A percentile compares a stretch with the other conserved stretches of the same genome.
These are phyloP conservation scores for Trichophyton benhamiae DNA, from an alignment of 2,329 filamentous ascomycete genomes.

Conservation along the genomic window DNA sequence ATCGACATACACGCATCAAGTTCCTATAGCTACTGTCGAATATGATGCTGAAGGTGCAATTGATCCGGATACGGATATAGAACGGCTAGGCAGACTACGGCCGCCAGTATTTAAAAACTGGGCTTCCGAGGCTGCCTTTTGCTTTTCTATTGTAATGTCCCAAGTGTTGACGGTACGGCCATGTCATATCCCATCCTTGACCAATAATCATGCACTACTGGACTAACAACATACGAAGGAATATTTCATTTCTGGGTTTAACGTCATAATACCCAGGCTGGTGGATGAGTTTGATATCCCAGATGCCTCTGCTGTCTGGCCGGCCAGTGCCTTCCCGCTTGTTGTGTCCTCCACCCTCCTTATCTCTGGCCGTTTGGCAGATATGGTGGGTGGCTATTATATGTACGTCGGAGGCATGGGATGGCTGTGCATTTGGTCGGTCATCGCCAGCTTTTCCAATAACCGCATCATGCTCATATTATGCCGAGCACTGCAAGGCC, in stretches of 20 bases:
- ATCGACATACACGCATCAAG: neutral
- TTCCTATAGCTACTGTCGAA: neutral
- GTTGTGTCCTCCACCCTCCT: constrained; percentile 38
- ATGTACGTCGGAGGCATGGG: constrained; percentile 51
- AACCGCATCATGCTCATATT: constrained; percentile 59
- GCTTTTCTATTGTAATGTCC: constrained; percentile 49
- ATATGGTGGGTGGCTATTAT: constrained; percentile 52
- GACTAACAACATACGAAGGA: constrained; percentile 36
- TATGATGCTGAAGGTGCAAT: neutral
- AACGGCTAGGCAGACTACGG: constrained; percentile 50
- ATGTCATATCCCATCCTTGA: neutral
- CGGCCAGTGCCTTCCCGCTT: constrained; percentile 40
- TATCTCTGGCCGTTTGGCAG: constrained; percentile 43
- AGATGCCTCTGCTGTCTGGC: constrained; percentile 47
- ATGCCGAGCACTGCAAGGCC: constrained; percentile 60
- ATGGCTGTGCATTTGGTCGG: constrained; percentile 56
- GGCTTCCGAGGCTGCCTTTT: constrained; percentile 50
- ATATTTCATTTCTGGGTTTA: constrained; percentile 67
- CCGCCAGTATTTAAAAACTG: constrained; percentile 44
- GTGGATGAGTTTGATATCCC: constrained; percentile 52
- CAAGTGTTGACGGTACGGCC: constrained; percentile 47
- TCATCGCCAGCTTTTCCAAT: constrained; percentile 57
- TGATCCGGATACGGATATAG: constrained; percentile 28
- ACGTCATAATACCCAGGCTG: constrained; percentile 54
- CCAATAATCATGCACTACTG: constrained; percentile 6